Conservation (phyloP, 139 green algal genomes). For the Astrephomene gubernaculifera region DNA sequence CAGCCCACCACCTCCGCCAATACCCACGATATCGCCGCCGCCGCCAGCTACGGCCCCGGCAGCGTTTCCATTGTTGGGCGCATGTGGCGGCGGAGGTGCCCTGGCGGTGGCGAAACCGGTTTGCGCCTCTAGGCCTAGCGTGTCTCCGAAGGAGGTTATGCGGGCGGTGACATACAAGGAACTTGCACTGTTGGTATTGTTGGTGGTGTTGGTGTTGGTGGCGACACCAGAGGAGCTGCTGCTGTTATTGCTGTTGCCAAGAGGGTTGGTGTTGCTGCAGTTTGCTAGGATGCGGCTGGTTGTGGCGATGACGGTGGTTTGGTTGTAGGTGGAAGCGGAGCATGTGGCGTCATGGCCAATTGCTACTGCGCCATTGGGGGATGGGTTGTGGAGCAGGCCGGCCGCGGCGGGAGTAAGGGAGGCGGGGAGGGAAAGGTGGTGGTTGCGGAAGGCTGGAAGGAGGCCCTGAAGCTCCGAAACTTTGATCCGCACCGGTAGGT, state of each 20-base stretch:
- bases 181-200: not conserved
- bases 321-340: not conserved
- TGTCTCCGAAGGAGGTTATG: conserved; percentile 66
- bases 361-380: no score
- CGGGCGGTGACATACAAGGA: conserved; percentile 64
- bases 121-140: conserved; percentile 63
- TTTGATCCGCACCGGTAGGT: conserved; percentile 73
- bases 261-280: not conserved
- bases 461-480: conserved; percentile 64
- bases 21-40: not conserved
- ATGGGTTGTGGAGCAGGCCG: not conserved
- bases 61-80: no score
- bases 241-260: no score
- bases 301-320: not conserved
- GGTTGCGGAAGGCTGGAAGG: conserved; percentile 53
- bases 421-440: not conserved
- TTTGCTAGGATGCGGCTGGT: not conserved
- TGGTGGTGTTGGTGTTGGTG: not conserved
- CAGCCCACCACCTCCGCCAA: not conserved
- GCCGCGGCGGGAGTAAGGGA: not conserved
- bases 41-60: no score
- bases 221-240: no score
- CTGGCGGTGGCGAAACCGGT: conserved; percentile 64
- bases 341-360: not conserved
- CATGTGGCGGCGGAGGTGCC: not conserved